These are phyloP conservation scores for Castanopsis chinensis DNA, from an alignment of 306 rosid genomes.

Conservation along the genomic window DNA sequence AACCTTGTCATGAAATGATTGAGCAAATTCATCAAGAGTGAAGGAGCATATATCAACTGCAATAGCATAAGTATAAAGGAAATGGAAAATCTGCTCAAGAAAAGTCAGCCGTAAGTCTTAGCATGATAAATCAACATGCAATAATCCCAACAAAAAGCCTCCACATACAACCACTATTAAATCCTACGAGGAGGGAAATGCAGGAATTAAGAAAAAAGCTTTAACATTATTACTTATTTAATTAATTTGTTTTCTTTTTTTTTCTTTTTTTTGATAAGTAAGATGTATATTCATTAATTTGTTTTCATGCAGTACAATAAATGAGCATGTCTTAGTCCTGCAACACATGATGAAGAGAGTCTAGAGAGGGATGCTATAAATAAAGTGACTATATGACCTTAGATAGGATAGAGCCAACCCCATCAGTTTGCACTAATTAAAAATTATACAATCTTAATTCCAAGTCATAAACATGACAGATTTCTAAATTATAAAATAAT, in stretches of 20 bases:
- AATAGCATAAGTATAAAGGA: conserved; percentile 75
- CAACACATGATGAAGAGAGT: neutral
- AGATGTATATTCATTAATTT: neutral
- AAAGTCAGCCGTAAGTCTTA: conserved; percentile 16
- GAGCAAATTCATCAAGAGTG: conserved; percentile 91
- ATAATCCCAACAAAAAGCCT: neutral
- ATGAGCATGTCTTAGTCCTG: neutral
- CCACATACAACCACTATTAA: neutral
- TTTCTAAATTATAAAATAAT: neutral
- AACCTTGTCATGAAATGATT: conserved; percentile 95
- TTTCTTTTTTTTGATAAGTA: too few relatives aligned
- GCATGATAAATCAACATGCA: neutral
- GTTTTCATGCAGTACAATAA: neutral
- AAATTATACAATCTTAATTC: neutral
- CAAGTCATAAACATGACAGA: neutral
- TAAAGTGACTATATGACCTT: neutral
- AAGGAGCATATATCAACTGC: conserved; percentile 66
- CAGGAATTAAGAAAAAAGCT: conserved; percentile 2
- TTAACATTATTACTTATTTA: too few relatives aligned
- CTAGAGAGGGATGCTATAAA: neutral
- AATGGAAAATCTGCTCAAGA: conserved; percentile 76
- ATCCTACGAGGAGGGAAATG: conserved; percentile 6
- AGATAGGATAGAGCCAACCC: neutral
- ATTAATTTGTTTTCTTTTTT: too few relatives aligned
- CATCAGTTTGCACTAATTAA: neutral